These are phyloP conservation scores for Leucocoprinus sp. DNA, from an alignment of 768 basidiomycete genomes.

Conservation along the genomic window DNA sequence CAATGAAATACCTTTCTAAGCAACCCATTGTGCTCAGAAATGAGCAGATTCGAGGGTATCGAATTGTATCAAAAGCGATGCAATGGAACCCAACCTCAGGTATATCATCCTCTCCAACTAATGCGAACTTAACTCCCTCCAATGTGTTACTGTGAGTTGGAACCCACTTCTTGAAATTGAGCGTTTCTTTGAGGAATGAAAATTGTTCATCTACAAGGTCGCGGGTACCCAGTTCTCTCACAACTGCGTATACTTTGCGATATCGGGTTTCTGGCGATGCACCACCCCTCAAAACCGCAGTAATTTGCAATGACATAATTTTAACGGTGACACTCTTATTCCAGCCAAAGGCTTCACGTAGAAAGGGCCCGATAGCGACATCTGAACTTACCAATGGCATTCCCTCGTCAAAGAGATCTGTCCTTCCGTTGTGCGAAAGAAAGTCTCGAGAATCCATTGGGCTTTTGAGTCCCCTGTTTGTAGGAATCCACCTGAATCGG, in stretches of 20 bases:
- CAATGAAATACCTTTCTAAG: slow-evolving; percentile 24
- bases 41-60: slow-evolving; percentile 13
- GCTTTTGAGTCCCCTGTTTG: slow-evolving; percentile 22
- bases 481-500: slow-evolving; percentile 30
- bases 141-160: slow-evolving; percentile 20
- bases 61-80: slow-evolving; percentile 15
- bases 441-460: slow-evolving; percentile 23
- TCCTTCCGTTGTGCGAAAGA: slow-evolving; percentile 12
- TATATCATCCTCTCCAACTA: slow-evolving; percentile 16
- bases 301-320: slow-evolving; percentile 27
- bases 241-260: slow-evolving; percentile 17
- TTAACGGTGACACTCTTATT: slow-evolving; percentile 24
- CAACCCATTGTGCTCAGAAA: slow-evolving; percentile 31
- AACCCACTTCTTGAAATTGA: slow-evolving; percentile 25
- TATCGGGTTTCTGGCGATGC: neutral
- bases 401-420: slow-evolving; percentile 32
- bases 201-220: slow-evolving; percentile 14
- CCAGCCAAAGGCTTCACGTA: slow-evolving; percentile 32
- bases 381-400: slow-evolving; percentile 22
- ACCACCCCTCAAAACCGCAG: slow-evolving; percentile 13
- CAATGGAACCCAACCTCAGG: slow-evolving; percentile 21
- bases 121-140: slow-evolving; percentile 16
- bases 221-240: slow-evolving; percentile 24
- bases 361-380: slow-evolving; percentile 19
- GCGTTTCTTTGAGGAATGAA: slow-evolving; percentile 11